Percentiles rank a stretch among this genome's conserved stretches.
Conservation (phyloP, 805 yeast species). For the Metschnikowia kunwiensis region DNA sequence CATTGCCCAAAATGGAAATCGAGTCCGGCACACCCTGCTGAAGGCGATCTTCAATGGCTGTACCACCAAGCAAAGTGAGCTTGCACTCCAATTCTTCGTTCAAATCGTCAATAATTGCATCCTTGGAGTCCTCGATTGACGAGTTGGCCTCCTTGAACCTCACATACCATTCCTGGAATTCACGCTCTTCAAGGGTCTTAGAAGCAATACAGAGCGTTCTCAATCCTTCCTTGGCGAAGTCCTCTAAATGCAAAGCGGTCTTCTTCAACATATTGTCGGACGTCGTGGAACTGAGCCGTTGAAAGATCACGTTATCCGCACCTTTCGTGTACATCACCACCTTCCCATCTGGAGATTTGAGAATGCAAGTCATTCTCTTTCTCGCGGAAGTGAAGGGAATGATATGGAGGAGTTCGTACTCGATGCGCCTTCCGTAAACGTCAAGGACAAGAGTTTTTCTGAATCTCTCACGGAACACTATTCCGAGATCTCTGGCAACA, state of each 20-base stretch:
- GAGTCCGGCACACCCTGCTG: conserved; percentile 79
- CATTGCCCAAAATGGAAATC: conserved; percentile 59
- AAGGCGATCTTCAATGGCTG: conserved; percentile 77
- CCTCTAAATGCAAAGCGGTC: conserved; percentile 64
- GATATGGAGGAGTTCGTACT: conserved; percentile 50
- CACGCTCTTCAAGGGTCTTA: conserved; percentile 42
- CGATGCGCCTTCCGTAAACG: conserved; percentile 43
- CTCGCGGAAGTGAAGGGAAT: conserved; percentile 69
- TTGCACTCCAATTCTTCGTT: conserved; percentile 59
- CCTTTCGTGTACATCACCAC: conserved; percentile 61
- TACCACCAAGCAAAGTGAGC: conserved; percentile 64
- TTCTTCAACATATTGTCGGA: conserved; percentile 47
- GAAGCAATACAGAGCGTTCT: conserved; percentile 73
- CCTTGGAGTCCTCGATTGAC: conserved; percentile 55
- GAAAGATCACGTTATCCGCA: conserved; percentile 70
- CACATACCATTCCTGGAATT: conserved; percentile 53
- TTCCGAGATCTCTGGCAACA: conserved; percentile 71
- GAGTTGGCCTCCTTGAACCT: conserved; percentile 58
- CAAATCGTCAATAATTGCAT: conserved; percentile 49
- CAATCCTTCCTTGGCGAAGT: conserved; percentile 73
- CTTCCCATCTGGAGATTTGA: conserved; percentile 42
- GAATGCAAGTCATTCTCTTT: conserved; percentile 74
- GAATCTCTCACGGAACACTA: conserved; percentile 53
- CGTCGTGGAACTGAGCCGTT: conserved; percentile 34
- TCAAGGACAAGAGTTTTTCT: conserved; percentile 46